Conservation (phyloP, 2,329 filamentous ascomycete genomes). For the Alternaria ethzedia region DNA sequence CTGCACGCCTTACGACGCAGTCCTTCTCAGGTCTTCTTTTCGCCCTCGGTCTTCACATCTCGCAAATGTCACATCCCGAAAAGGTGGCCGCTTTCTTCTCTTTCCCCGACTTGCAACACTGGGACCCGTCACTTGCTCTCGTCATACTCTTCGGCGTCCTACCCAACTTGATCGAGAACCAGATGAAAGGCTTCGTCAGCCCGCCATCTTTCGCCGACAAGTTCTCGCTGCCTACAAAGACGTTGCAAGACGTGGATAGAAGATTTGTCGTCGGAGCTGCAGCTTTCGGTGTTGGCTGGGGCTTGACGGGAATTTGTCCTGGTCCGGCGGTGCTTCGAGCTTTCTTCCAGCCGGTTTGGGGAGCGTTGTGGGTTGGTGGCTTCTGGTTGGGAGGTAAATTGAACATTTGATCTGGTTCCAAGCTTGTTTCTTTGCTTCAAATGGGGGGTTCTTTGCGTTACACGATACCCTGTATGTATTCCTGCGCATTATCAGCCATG, state of each 20-base stretch:
- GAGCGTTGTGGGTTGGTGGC: conserved; percentile 54
- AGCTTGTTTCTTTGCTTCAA: background rate
- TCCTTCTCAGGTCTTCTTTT: conserved; percentile 59
- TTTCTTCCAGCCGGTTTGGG: conserved; percentile 57
- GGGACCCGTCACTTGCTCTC: conserved; percentile 59
- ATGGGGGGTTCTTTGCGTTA: background rate
- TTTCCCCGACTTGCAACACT: conserved; percentile 50
- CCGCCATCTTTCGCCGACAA: conserved; percentile 52
- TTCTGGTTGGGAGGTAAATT: conserved; percentile 51
- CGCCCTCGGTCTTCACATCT: conserved; percentile 58
- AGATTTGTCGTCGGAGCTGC: conserved; percentile 56
- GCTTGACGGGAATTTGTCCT: conserved; percentile 59
- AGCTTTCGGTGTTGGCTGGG: conserved; percentile 60
- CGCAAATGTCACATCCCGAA: conserved; percentile 58
- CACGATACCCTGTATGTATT: background rate
- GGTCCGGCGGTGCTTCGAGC: conserved; percentile 58
- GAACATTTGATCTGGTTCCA: background rate
- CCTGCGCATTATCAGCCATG: background rate
- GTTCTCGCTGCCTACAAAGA: conserved; percentile 55
- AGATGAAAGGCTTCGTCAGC: conserved; percentile 28
- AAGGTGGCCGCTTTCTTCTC: conserved; percentile 61
- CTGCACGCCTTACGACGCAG: conserved; percentile 47
- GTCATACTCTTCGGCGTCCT: conserved; percentile 59
- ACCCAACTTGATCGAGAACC: conserved; percentile 50
- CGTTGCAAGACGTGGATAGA: conserved; percentile 56